Evolutionary conservation across 2,329 filamentous ascomycete genomes (phyloP), one percentile per base, ranked within the genome.

Genomic region (Delphinella strobiligena): DNA sequence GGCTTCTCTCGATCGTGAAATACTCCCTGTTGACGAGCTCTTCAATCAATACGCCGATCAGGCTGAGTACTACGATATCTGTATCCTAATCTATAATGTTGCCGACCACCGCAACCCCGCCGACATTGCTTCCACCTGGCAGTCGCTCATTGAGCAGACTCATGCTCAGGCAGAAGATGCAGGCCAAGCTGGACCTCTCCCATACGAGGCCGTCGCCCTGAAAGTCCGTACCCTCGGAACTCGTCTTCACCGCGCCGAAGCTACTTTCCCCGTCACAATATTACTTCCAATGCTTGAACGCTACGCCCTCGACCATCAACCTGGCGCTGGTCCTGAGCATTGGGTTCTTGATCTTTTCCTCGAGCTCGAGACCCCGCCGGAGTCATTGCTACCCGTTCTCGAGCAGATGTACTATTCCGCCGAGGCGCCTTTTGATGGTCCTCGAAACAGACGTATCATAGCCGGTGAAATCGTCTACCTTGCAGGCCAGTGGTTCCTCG

Each of bases 21-120:
- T 96, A 36, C 71, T 82, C 50, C 71, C 75, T 42, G 68, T 96
- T 27, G 84, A 80, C 46, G 76, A 93, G 78, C 76, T 98, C n/a
- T 98, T 86, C 65, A 93, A 96, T 56, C 68, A 78, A 47, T 98
- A 87, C 53, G 86, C 88, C 40, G 88, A 95, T 54, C 80, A 85
- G 53, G 91, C 86, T 2, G 81, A 78, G 36, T 98, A 98, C 68
- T 89, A 87, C 62, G 91, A 96, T 56, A 74, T 98, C 37, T 94
- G 85, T 56, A 74, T 98, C 7, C 71, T 89, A 44, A 94, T 98
- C 53, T 96, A 88, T 66, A 82, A 93, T 59, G 76, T 82, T 1
- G 89, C 89, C 34, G 87, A 96, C 60, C 85, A 93, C 66, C 82
- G 89, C 51, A 93, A 89, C 53, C 72, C 85, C 2, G 78, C 83